phyloP scores from a whole-genome alignment of 352 stramenopile species.

The Peronosclerospora sorghi region DNA sequence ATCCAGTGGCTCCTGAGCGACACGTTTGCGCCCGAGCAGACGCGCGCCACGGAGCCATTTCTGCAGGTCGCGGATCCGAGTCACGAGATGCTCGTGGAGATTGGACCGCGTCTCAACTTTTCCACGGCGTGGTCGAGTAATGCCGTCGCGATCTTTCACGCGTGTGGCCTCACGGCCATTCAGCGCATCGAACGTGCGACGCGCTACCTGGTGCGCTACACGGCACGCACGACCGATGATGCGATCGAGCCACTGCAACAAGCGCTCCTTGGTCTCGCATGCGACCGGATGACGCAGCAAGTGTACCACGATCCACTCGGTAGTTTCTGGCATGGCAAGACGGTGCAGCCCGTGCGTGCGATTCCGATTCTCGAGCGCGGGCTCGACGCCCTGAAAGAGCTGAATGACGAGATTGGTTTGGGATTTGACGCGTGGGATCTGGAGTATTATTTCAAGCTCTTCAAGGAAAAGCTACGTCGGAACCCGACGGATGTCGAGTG shows the following conservation, averaged over 20 bases:
- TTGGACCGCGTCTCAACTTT: slow-evolving; percentile 97
- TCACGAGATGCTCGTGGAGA: slow-evolving; percentile 84
- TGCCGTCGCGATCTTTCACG: slow-evolving; percentile 93
- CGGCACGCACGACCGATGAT: slow-evolving; percentile 25
- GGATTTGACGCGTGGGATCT: slow-evolving; percentile 99
- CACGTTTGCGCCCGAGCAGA: slow-evolving; percentile 91
- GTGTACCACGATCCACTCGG: slow-evolving; percentile 86
- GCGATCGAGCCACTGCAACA: slow-evolving; percentile 34
- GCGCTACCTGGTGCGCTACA: slow-evolving; percentile 81
- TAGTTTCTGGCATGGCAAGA: slow-evolving; percentile 85
- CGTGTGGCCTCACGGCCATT: slow-evolving; percentile 85
- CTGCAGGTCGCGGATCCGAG: slow-evolving; percentile 13
- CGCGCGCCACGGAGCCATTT: slow-evolving; percentile 45
- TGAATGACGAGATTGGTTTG: slow-evolving; percentile 91
- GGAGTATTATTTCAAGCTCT: slow-evolving; percentile 97
- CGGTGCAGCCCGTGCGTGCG: slow-evolving; percentile 74
- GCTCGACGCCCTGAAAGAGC: slow-evolving; percentile 88
- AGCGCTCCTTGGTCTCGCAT: slow-evolving; percentile 53
- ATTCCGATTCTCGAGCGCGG: slow-evolving; percentile 94
- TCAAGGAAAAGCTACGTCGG: slow-evolving; percentile 92
- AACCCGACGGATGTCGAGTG: slow-evolving; percentile 99
- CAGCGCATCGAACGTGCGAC: slow-evolving; percentile 91
- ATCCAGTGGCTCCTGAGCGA: slow-evolving; percentile 94
- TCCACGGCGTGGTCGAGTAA: slow-evolving; percentile 98
- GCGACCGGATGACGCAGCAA: slow-evolving; percentile 98